Evolutionary conservation across 2,329 filamentous ascomycete species (phyloP).

Genomic region (Sporothrix euskadiensis): DNA sequence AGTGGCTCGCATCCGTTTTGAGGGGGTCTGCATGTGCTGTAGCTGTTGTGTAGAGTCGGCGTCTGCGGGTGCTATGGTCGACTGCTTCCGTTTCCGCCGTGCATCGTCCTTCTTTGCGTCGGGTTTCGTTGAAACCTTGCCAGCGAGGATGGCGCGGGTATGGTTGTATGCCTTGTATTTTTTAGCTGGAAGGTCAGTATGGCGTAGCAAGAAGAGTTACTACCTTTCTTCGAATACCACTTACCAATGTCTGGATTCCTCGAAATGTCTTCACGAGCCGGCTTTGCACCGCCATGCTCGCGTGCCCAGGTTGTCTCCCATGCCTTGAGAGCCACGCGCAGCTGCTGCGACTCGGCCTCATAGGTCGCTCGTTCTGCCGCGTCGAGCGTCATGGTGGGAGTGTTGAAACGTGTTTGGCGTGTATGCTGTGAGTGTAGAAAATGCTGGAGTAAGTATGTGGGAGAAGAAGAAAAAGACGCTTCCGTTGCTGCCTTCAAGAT

Average conservation of each 20-base stretch:
- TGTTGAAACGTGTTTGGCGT: not conserved
- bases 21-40: conserved; percentile 48
- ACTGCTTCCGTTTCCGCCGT: conserved; percentile 46
- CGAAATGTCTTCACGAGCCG: conserved; percentile 74
- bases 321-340: conserved; percentile 70
- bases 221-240: conserved; percentile 28
- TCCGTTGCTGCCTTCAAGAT: not conserved
- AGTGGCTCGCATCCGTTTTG: conserved; percentile 33
- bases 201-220: not conserved
- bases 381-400: conserved; percentile 47
- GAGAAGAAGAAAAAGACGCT: not conserved
- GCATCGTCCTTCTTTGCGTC: conserved; percentile 32
- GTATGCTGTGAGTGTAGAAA: not conserved
- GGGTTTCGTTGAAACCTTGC: conserved; percentile 41
- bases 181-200: conserved; percentile 48
- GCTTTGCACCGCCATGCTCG: conserved; percentile 66
- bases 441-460: not conserved
- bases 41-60: conserved; percentile 38
- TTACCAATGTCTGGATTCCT: conserved; percentile 69
- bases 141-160: conserved; percentile 59
- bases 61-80: conserved; percentile 32
- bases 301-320: conserved; percentile 72
- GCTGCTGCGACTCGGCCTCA: conserved; percentile 52
- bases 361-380: conserved; percentile 47
- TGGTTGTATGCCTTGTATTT: conserved; percentile 79